Percentiles rank a stretch among this genome's conserved stretches.
These are phyloP conservation scores for Saccharomyces hybrid DNA, from an alignment of 1,139 yeast species.

Conservation along the genomic window DNA sequence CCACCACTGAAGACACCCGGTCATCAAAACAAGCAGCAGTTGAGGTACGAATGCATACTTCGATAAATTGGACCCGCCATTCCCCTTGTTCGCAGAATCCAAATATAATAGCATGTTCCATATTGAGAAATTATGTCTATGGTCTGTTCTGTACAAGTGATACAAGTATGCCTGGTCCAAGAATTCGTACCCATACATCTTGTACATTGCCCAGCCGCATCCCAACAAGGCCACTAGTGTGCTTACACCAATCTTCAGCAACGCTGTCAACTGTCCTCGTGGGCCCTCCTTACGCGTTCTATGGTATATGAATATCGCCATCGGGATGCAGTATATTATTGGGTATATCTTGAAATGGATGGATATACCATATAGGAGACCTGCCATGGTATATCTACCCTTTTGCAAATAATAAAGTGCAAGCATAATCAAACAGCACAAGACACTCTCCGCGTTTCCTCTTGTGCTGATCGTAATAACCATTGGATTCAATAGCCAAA, in stretches of 20 bases:
- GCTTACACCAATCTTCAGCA: conserved; percentile 19
- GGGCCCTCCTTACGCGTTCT: neutral
- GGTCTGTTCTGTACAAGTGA: conserved; percentile 78
- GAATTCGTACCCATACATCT: conserved; percentile 64
- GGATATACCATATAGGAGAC: conserved; percentile 63
- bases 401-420: conserved; percentile 43
- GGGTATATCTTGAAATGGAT: conserved; percentile 92
- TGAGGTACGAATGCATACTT: conserved; percentile 80
- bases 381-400: conserved; percentile 42
- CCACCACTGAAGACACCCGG: conserved; percentile 12
- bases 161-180: conserved; percentile 74
- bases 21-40: conserved; percentile 36
- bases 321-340: conserved; percentile 65
- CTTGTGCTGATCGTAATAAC: conserved; percentile 88
- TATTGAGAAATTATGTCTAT: conserved; percentile 87
- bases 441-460: conserved; percentile 86
- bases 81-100: conserved; percentile 38
- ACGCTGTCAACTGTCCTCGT: neutral
- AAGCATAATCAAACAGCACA: conserved; percentile 68
- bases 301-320: conserved; percentile 20
- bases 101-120: conserved; percentile 73
- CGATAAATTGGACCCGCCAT: conserved; percentile 24
- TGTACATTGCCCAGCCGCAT: conserved; percentile 42
- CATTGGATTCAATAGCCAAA: conserved; percentile 94
- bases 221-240: conserved; percentile 38